These are phyloP conservation scores for Neurospora sp. DNA, from an alignment of 495 filamentous ascomycete species.

Conservation along the genomic window DNA sequence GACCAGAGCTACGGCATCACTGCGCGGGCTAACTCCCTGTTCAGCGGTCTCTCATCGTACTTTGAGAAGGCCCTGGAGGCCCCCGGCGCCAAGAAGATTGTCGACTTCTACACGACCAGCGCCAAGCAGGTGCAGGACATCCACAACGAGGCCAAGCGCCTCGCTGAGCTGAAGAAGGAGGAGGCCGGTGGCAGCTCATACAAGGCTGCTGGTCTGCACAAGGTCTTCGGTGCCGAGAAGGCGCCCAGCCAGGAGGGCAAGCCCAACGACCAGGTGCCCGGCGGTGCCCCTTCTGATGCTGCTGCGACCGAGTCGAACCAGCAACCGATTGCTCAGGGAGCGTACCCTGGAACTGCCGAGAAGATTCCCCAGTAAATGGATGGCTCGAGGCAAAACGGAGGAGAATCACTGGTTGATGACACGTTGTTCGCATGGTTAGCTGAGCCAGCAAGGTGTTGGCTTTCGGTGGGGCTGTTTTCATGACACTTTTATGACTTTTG, in stretches of 20 bases:
- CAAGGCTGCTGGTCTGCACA: conserved; percentile 37
- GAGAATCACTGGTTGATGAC: background rate
- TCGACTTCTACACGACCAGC: conserved; percentile 71
- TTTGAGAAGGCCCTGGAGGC: conserved; percentile 86
- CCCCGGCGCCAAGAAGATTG: conserved; percentile 75
- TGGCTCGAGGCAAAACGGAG: background rate
- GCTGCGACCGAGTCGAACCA: conserved; percentile 3
- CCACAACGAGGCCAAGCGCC: conserved; percentile 74
- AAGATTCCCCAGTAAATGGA: background rate
- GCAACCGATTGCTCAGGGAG: background rate
- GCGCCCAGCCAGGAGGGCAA: background rate
- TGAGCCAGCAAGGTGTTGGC: background rate
- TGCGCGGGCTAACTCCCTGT: conserved; percentile 51
- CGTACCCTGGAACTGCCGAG: background rate
- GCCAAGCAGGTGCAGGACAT: conserved; percentile 87
- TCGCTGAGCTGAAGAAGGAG: conserved; percentile 81
- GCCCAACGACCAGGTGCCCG: conserved; percentile 8
- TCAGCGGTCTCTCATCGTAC: conserved; percentile 58
- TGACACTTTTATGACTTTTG: background rate
- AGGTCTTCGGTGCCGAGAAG: conserved; percentile 35
- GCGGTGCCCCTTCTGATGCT: conserved; percentile 3
- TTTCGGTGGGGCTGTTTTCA: background rate
- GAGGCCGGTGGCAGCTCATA: conserved; percentile 38
- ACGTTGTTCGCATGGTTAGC: background rate
- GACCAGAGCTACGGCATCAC: conserved; percentile 69